A percentile compares a stretch with the other conserved stretches of the same genome.
These are phyloP conservation scores for Inga laurina DNA, from an alignment of 306 rosid genomes.

Conservation along the genomic window DNA sequence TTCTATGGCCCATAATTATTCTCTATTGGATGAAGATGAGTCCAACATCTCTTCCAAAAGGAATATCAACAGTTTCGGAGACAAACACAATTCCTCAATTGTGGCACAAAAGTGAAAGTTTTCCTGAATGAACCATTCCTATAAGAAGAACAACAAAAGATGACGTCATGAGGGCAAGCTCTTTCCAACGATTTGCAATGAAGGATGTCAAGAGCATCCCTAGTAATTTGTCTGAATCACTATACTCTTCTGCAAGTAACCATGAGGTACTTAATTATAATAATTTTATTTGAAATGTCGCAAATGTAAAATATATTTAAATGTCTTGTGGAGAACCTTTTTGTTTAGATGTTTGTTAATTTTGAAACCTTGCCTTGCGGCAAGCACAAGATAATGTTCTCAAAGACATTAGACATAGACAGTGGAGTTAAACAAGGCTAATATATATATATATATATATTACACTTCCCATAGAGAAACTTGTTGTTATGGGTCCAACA, in stretches of 20 bases:
- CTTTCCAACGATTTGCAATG: conserved; percentile 44
- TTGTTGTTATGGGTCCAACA: too few species aligned
- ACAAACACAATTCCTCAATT: conserved; percentile 42
- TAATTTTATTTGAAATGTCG: too few species aligned
- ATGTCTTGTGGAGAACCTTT: too few species aligned
- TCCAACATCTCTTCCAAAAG: conserved; percentile 12
- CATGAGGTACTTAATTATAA: not conserved
- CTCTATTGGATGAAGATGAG: conserved; percentile 32
- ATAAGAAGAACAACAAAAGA: conserved; percentile 46
- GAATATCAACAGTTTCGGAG: conserved; percentile 22
- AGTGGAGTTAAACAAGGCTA: too few species aligned
- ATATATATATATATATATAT: too few species aligned
- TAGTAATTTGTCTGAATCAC: not conserved
- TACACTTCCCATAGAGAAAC: too few species aligned
- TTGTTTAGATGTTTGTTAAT: too few species aligned
- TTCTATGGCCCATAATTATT: not conserved
- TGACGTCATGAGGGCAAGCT: conserved; percentile 52
- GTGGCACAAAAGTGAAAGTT: not conserved
- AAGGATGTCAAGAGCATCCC: conserved; percentile 15
- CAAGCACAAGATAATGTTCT: too few species aligned
- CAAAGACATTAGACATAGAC: too few species aligned
- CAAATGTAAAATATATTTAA: too few species aligned
- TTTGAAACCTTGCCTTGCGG: too few species aligned
- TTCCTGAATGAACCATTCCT: conserved; percentile 50
- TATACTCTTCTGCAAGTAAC: not conserved